These are phyloP conservation scores for Penstemon eatonii DNA, from an alignment of 257 asterid genomes.

Conservation along the genomic window DNA sequence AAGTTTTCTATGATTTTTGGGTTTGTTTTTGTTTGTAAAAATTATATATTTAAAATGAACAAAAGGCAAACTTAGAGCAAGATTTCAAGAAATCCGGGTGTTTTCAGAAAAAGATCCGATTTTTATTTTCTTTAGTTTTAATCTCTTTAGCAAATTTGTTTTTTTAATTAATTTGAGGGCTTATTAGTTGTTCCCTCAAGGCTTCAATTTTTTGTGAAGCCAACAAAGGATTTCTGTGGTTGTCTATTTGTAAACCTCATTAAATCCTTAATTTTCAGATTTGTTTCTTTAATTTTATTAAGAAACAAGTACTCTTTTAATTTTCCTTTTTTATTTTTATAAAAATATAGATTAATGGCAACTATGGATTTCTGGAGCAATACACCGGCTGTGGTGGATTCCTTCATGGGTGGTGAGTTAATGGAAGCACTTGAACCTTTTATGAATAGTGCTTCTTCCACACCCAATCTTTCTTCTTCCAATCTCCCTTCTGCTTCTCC, in stretches of 20 bases:
- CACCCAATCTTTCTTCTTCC: conserved; percentile 40
- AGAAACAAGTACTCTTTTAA: conserved; percentile 54
- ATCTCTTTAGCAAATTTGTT: neutral
- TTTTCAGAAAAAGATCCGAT: conserved; percentile 73
- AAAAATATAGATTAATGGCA: conserved; percentile 46
- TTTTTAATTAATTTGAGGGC: conserved; percentile 43
- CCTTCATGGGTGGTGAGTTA: conserved; percentile 67
- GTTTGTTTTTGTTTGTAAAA: conserved; percentile 40
- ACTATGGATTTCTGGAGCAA: conserved; percentile 75
- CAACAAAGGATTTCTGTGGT: conserved; percentile 43
- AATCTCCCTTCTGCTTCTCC: conserved; percentile 24
- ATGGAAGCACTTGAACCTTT: conserved; percentile 99
- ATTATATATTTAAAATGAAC: conserved; percentile 14
- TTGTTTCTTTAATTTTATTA: conserved; percentile 61
- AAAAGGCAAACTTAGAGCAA: conserved; percentile 53
- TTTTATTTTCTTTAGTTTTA: conserved; percentile 16
- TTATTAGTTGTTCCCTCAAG: conserved; percentile 59
- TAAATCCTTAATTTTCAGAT: conserved; percentile 25
- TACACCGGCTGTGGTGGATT: conserved; percentile 41
- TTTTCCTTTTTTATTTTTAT: neutral
- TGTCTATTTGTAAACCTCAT: conserved; percentile 69
- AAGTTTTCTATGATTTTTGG: conserved; percentile 30
- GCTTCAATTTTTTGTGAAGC: conserved; percentile 22
- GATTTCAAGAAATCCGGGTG: conserved; percentile 58
- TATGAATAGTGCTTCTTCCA: conserved; percentile 73